Evolutionary conservation across 164 flowering plant species (phyloP).

Genomic region (Kingdonia uniflora): DNA sequence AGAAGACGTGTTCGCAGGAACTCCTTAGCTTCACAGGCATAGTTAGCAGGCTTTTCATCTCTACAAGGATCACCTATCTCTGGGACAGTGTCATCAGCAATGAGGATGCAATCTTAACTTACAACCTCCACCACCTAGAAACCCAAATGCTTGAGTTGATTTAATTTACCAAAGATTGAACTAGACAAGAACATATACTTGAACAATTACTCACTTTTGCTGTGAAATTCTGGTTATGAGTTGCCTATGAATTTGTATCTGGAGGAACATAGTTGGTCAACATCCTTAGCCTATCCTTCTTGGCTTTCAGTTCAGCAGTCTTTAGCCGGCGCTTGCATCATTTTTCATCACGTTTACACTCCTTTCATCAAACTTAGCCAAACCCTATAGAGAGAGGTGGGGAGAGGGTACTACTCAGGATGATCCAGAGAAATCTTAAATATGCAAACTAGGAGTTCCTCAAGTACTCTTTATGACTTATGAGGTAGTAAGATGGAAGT

Average conservation of each 20-base stretch:
- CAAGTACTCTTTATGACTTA: too few species aligned
- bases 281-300: too few species aligned
- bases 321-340: conserved; percentile 66
- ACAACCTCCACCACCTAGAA: conserved; percentile 93
- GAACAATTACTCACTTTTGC: conserved; percentile 85
- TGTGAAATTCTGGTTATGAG: conserved; percentile 83
- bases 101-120: conserved; percentile 89
- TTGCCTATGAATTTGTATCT: conserved; percentile 79
- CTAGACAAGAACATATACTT: too few species aligned
- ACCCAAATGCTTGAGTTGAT: conserved; percentile 1
- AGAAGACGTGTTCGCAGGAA: conserved; percentile 74
- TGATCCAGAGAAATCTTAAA: too few species aligned
- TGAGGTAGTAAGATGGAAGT: too few species aligned
- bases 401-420: too few species aligned
- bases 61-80: conserved; percentile 84
- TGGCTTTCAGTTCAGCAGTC: conserved; percentile 77
- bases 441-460: too few species aligned
- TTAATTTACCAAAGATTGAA: not conserved
- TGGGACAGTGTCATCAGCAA: conserved; percentile 88
- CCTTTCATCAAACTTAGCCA: conserved; percentile 93
- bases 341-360: conserved; percentile 95
- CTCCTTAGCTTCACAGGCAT: conserved; percentile 93
- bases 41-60: conserved; percentile 73
- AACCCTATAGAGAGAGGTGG: too few species aligned
- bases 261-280: too few species aligned